Evolutionary conservation across 257 asterid genomes (phyloP), one percentile per base, ranked within the genome.

Genomic region (Plantago ovata): DNA sequence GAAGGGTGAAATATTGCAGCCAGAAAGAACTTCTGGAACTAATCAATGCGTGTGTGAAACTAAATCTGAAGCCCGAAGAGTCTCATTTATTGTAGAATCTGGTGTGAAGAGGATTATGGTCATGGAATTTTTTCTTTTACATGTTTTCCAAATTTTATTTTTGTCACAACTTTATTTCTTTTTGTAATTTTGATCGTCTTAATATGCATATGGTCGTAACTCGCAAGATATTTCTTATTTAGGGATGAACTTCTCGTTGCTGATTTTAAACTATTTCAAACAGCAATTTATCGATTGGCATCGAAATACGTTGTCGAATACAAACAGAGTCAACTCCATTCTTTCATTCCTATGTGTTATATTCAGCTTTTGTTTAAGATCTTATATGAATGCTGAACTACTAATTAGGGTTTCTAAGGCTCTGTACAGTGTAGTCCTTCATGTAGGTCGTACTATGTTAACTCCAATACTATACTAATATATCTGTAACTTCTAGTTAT

Each of bases 261-360:
- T n/a, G n/a, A n/a, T n/a, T n/a, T n/a, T n/a, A n/a, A n/a, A n/a
- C n/a, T n/a, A n/a, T n/a, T n/a, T n/a, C n/a, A n/a, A n/a, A n/a
- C n/a, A n/a, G n/a, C n/a, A n/a, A n/a, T n/a, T n/a, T 51, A 46
- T 52, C 13, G 43, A n/a, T 38, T 21, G 21, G 61, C 56, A 19
- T 20, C 38, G 23, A 41, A 48, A 46, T 28, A 14, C 14, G 28
- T 18, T 36, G 15, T 22, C 47, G 16, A 36, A 24, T 43, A 33
- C 42, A 56, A 38, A 61, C 39, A 62, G 59, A 33, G 23, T 56
- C 21, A 28, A 13, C 28, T 38, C 24, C 38, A 18, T 53, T 63
- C 58, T 16, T 6, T 14, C 15, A n/a, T 11, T 46, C 13, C 6
- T 7, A 20, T 48, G n/a, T n/a, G 13, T 20, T 49, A 0, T 49